Evolutionary conservation across 257 asterid genomes (phyloP), one percentile per base, ranked within the genome.

Genomic region (Catharanthus roseus): DNA sequence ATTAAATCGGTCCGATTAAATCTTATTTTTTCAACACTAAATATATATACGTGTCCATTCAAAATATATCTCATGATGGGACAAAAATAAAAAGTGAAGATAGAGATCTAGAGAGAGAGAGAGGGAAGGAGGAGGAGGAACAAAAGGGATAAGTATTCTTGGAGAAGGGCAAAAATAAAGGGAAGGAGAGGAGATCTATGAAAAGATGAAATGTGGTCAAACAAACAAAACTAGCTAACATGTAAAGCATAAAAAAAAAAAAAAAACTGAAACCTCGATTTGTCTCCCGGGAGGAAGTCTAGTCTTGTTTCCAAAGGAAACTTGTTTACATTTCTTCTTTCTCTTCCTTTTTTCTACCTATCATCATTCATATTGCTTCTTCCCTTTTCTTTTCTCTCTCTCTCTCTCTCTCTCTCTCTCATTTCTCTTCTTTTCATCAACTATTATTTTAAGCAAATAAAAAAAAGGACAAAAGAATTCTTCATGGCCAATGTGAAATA

Each of bases 221-320:
- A 84, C 67, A 71, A 62, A 65, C 73, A 60, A 9, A 6, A 44
- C 56, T 39, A 38, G 42, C 5, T 12, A 3, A 62, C 79, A 78
- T 81, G 77, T 81, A 84, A 84, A 81, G 88, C 79, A 81, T 77
- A 81, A 78, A 81, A 77, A n/a, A n/a, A n/a, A n/a, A n/a, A n/a
- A n/a, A n/a, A n/a, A n/a, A n/a, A n/a, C n/a, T 75, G 77, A 73
- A 83, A 77, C 84, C 80, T 81, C 85, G 65, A 78, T 71, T 76
- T 84, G 85, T 81, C 85, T 77, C 88, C 87, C 71, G 72, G 57
- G 31, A 76, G 77, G 85, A 77, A 71, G 74, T 81, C 77, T 72
- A 81, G 80, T 65, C 87, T 78, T 78, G 80, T 68, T 75, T 38
- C 77, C 82, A 78, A 83, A 83, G 83, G 72, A 80, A 76, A 45